Evolutionary conservation across 805 yeast species (phyloP).

Genomic region (Candida glaebosa): DNA sequence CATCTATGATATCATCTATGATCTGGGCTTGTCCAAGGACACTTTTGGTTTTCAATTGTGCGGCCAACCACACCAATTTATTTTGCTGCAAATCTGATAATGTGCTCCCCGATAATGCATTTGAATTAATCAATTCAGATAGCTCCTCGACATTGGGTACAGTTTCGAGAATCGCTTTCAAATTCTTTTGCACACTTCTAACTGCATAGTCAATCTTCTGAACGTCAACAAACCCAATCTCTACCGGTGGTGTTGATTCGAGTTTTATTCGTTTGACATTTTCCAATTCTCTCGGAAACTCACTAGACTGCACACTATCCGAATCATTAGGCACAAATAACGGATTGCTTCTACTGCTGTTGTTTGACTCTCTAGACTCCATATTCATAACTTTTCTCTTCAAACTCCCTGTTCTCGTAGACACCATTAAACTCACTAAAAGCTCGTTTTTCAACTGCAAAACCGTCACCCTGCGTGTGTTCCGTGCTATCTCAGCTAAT

Average conservation of each 20-base stretch:
- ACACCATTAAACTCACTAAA: too few relatives aligned
- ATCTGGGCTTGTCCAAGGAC: conserved; percentile 45
- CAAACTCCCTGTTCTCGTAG: too few relatives aligned
- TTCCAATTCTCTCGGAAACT: not conserved
- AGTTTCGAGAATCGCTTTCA: conserved; percentile 48
- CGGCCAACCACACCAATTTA: conserved; percentile 56
- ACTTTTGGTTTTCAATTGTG: conserved; percentile 55
- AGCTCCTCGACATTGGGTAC: conserved; percentile 53
- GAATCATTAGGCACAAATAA: not conserved
- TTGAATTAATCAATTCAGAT: conserved; percentile 24
- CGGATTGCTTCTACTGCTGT: not conserved
- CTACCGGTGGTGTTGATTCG: conserved; percentile 5
- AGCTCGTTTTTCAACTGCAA: too few relatives aligned
- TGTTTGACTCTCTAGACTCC: too few relatives aligned
- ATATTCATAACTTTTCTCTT: too few relatives aligned
- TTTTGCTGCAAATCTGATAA: conserved; percentile 49
- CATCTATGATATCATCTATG: conserved; percentile 52
- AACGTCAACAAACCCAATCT: conserved; percentile 33
- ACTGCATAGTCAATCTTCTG: conserved; percentile 39
- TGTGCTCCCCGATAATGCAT: conserved; percentile 40
- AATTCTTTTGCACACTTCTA: conserved; percentile 45
- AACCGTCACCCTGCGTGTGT: too few relatives aligned
- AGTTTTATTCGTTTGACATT: conserved; percentile 1
- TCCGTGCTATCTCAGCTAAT: too few relatives aligned
- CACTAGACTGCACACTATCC: not conserved